A percentile compares a stretch with the other conserved stretches of the same genome.
Conservation (phyloP, 805 yeast species). For the Yamadazyma philogaea region DNA sequence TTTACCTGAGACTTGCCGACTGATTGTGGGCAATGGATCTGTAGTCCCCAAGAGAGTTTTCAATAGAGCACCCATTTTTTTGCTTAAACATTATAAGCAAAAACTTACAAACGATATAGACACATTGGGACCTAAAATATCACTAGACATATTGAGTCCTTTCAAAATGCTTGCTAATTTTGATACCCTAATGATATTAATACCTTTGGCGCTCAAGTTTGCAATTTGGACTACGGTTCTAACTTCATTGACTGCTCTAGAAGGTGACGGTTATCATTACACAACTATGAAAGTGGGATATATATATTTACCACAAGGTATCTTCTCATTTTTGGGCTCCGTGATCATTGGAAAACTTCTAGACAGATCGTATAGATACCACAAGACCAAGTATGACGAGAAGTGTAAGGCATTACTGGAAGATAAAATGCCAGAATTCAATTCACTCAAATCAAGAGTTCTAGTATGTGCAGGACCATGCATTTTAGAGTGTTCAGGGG, state of each 20-base stretch:
- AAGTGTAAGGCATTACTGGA: constrained; percentile 20
- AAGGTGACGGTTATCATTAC: constrained; percentile 46
- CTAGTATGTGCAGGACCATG: constrained; percentile 33
- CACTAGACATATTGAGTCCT: constrained; percentile 31
- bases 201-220: constrained; percentile 62
- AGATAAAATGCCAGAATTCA: constrained; percentile 41
- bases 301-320: constrained; percentile 73
- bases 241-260: constrained; percentile 58
- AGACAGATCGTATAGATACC: constrained; percentile 47
- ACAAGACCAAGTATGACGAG: constrained; percentile 19
- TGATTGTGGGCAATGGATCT: constrained; percentile 74
- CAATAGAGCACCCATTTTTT: constrained; percentile 46
- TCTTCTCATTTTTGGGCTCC: constrained; percentile 62
- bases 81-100: constrained; percentile 23
- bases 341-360: constrained; percentile 54
- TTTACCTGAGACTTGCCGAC: constrained; percentile 75
- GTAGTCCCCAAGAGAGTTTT: constrained; percentile 44
- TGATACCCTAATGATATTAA: constrained; percentile 46
- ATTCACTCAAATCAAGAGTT: constrained; percentile 55
- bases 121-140: constrained; percentile 15
- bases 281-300: constrained; percentile 60
- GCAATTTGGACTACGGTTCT: constrained; percentile 68
- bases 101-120: constrained; percentile 29
- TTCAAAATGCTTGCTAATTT: constrained; percentile 41
- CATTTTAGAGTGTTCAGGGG: constrained; percentile 33